phyloP scores from a whole-genome alignment of 768 basidiomycete genomes.

The Russula lepida region DNA sequence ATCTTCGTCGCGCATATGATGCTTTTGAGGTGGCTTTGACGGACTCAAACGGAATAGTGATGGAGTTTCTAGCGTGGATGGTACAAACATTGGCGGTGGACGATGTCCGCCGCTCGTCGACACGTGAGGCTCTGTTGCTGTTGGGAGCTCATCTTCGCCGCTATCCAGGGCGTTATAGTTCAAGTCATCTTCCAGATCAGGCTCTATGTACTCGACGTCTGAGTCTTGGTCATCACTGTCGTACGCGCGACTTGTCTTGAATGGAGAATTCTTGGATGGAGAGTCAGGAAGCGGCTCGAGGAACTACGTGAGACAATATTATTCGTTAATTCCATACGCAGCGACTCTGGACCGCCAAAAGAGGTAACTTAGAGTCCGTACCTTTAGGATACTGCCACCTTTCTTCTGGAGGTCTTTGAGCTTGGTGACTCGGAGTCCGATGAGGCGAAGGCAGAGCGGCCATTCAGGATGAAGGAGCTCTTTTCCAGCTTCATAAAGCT shows the following conservation, averaged over 20 bases:
- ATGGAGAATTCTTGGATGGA: slow-evolving; percentile 35
- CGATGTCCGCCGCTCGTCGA: background rate
- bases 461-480: slow-evolving; percentile 75
- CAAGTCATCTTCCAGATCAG: slow-evolving; percentile 27
- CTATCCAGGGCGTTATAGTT: background rate
- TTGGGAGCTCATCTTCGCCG: background rate
- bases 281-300: slow-evolving; percentile 35
- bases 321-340: background rate
- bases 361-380: slow-evolving; percentile 18
- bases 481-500: slow-evolving; percentile 73
- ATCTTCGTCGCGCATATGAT: background rate
- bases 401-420: slow-evolving; percentile 68
- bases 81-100: slow-evolving; percentile 6
- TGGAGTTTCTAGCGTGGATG: background rate
- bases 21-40: background rate
- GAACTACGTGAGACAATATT: slow-evolving; percentile 36
- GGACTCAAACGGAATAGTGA: background rate
- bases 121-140: background rate
- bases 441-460: slow-evolving; percentile 71
- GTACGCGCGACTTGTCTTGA: slow-evolving; percentile 35
- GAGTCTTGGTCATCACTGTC: slow-evolving; percentile 25
- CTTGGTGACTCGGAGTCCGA: slow-evolving; percentile 84
- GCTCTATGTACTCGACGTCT: slow-evolving; percentile 45
- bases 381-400: slow-evolving; percentile 59
- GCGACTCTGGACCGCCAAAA: background rate